These are phyloP conservation scores for Coemansia sp. DNA, from an alignment of 192 early-diverging fungal species.

Conservation along the genomic window DNA sequence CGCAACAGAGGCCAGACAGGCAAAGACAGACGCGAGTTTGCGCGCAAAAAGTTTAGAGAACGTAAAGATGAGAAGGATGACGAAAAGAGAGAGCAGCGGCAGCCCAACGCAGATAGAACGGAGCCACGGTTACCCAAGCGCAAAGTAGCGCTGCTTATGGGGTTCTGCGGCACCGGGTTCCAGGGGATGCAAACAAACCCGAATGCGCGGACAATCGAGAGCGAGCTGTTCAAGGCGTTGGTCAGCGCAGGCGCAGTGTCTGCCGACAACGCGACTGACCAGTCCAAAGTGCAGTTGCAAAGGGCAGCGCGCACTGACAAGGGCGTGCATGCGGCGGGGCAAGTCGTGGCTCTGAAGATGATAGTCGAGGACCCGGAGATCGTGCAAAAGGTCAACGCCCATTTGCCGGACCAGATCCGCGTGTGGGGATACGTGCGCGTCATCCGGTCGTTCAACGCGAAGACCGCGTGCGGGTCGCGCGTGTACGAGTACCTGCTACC, in stretches of 20 bases:
- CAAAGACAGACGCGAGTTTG: slow-evolving; percentile 49
- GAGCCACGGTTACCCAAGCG: slow-evolving; percentile 71
- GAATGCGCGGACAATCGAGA: slow-evolving; percentile 79
- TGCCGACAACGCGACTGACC: slow-evolving; percentile 80
- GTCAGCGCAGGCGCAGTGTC: slow-evolving; percentile 80
- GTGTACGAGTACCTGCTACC: slow-evolving; percentile 97
- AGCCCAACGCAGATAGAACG: slow-evolving; percentile 17
- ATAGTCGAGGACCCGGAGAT: slow-evolving; percentile 71
- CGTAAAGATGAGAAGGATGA: slow-evolving; percentile 11
- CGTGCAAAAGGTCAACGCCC: slow-evolving; percentile 74
- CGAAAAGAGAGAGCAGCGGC: slow-evolving; percentile 2
- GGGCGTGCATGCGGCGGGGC: slow-evolving; percentile 97
- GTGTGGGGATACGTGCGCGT: slow-evolving; percentile 78
- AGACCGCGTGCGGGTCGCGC: slow-evolving; percentile 87
- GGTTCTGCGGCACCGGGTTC: slow-evolving; percentile 94
- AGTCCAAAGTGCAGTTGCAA: slow-evolving; percentile 77
- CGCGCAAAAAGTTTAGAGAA: slow-evolving; percentile 21
- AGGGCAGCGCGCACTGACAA: slow-evolving; percentile 96
- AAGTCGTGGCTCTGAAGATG: slow-evolving; percentile 92
- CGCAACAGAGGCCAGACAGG: slow-evolving; percentile 39
- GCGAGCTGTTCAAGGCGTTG: slow-evolving; percentile 85
- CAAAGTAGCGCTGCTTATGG: slow-evolving; percentile 85
- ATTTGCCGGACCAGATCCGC: slow-evolving; percentile 87
- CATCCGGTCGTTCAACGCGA: slow-evolving; percentile 81
- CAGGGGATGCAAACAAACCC: slow-evolving; percentile 96